Evolutionary conservation across 1,139 yeast species (phyloP), one percentile per base, ranked within the genome.

Genomic region (Diutina rugosa): DNA sequence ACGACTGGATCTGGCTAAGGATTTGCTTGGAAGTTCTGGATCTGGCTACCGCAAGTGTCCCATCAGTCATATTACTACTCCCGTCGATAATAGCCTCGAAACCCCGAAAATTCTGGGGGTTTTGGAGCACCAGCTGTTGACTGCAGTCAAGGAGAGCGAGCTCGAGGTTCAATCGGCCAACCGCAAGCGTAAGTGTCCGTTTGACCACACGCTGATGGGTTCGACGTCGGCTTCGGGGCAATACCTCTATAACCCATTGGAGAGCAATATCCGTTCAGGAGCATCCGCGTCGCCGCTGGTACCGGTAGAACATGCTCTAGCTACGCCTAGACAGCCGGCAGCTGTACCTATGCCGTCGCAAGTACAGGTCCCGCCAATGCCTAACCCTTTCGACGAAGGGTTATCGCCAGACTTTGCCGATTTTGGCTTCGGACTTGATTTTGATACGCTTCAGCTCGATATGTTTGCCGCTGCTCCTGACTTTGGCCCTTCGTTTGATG

Each of bases 171-270:
- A 6, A 18, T 14, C 9, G 10, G 29, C 18, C 14, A n/a, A 8
- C 14, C 54, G 55, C 35, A 62, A 64, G 56, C 61, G 71, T 18
- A 69, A 68, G 58, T 72, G 74, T 61, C 76, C 76, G 6, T 67
- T 71, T 60, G 72, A 69, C 58, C 74, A 72, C 26, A 10, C 41
- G 14, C 53, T 32, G 44, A n/a, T 18, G 53, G n/a, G 16, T 7
- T 4, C 44, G 12, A 16, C 16, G 2, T 4, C 44, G 18, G 35
- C 29, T 6, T 44, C 32, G 1, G 41, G 41, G 10, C 41, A 44
- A 3, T 49, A 49, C 44, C 21, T 44, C 14, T 49, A 49, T 12
- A 49, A 49, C 16, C 53, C 53, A 10, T 32, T 49, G 29, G 53
- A 49, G 9, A 49, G 53, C 28, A 49, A 49, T 32, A 49, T 49